phyloP scores from a whole-genome alignment of 257 asterid species.

The Solanum arcanum region DNA sequence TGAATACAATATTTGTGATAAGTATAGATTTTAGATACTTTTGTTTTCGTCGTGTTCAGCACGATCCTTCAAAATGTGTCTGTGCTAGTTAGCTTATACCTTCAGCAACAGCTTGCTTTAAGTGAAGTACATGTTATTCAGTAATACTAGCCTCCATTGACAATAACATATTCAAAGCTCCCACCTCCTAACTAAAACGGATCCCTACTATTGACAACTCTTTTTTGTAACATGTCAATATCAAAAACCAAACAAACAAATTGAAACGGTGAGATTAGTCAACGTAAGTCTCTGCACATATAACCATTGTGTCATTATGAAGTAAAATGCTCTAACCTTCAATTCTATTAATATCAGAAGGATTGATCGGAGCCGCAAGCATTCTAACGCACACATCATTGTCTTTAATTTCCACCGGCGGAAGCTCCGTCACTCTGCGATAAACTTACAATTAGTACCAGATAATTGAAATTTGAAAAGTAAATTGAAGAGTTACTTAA shows the following conservation, averaged over 20 bases:
- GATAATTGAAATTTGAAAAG: neutral
- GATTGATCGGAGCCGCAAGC: slow-evolving; percentile 95
- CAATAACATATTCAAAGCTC: neutral
- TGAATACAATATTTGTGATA: neutral
- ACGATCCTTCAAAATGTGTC: neutral
- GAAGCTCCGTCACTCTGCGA: slow-evolving; percentile 51
- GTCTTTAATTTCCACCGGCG: slow-evolving; percentile 64
- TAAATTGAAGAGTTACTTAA: neutral
- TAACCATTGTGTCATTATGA: neutral
- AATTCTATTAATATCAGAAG: slow-evolving; percentile 90
- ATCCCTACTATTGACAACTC: neutral
- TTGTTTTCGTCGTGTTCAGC: neutral
- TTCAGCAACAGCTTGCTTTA: neutral
- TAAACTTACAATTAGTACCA: neutral
- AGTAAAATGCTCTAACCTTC: slow-evolving; percentile 36
- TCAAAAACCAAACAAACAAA: neutral
- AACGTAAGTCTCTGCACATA: neutral
- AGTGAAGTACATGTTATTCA: neutral
- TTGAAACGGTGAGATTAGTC: neutral
- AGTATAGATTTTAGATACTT: neutral
- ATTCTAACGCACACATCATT: slow-evolving; percentile 86
- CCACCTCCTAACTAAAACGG: neutral
- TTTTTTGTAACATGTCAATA: neutral
- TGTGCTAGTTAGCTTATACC: neutral
- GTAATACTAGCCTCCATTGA: neutral